Evolutionary conservation across 495 filamentous ascomycete genomes (phyloP), one percentile per base, ranked within the genome.

Genomic region (Chaetomium cochliodes): DNA sequence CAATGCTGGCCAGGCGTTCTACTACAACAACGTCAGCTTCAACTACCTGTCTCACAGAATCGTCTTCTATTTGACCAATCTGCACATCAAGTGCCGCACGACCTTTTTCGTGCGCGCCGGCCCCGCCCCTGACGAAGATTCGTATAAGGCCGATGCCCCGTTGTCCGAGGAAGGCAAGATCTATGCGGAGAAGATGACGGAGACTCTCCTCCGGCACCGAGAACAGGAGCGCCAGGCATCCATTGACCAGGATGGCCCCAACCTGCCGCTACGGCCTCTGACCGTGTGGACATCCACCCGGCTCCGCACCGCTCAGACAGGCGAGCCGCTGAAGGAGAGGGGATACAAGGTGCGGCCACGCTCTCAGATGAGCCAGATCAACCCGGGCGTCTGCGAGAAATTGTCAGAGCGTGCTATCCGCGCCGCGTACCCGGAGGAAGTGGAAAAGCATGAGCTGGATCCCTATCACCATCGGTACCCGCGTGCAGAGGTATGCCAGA

Each of bases 391-490:
- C 22, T 96, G 92, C 70, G 94, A 98, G 80, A 91, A 91, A 74
- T 88, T 96, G 79, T 81, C 80, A 5, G 76, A 97, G 75, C 82
- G 76, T n/a, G 85, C 82, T 44, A 96, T 99, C 64, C 85, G 90
- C 62, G 73, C 81, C 68, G 82, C 92, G 58, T 96, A 90, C 70
- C 90, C 93, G 1, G 90, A 96, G 20, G 96, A 99, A 73, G 91
- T 96, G 33, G 80, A 85, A 56, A 97, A 93, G 79, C 94, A 99
- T 73, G 91, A 97, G 72, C 80, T 88, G 54, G 94, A 99, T 74
- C 94, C 96, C 8, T 99, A 98, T 71, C 94, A 99, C 73, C 94
- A 99, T 73, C 85, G 94, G 44, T 99, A 97, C 72, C 94, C 94
- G 33, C 84, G 94, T 55, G 94, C 93, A 49, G 94, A 99, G 82